Conservation (phyloP, 2,329 filamentous ascomycete species). For the Epichloe festucae region DNA sequence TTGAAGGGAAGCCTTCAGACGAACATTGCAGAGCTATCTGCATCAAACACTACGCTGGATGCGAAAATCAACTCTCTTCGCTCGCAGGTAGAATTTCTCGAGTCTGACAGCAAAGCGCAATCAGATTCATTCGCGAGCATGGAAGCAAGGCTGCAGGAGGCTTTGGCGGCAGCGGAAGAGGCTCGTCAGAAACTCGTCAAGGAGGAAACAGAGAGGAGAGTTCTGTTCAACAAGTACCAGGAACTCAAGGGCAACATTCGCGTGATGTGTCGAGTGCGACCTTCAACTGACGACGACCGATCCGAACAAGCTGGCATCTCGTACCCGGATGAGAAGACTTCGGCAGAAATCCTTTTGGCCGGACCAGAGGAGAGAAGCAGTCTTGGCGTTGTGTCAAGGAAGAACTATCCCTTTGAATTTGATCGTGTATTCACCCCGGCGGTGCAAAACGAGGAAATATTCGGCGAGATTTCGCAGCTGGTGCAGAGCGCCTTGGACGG, state of each 20-base stretch:
- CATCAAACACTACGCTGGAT: constrained; percentile 55
- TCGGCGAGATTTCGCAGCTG: constrained; percentile 91
- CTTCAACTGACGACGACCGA: constrained; percentile 46
- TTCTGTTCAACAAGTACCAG: constrained; percentile 94
- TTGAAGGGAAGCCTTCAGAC: constrained; percentile 41
- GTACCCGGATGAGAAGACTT: constrained; percentile 74
- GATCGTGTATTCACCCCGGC: constrained; percentile 79
- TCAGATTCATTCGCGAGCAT: constrained; percentile 75
- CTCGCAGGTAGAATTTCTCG: constrained; percentile 76
- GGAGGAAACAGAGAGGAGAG: constrained; percentile 80
- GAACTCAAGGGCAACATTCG: constrained; percentile 97
- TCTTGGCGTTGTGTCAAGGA: constrained; percentile 60
- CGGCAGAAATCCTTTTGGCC: constrained; percentile 72
- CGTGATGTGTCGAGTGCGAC: constrained; percentile 92
- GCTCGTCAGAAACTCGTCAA: constrained; percentile 73
- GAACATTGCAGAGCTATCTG: constrained; percentile 44
- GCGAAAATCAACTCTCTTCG: constrained; percentile 62
- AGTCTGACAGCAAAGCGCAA: constrained; percentile 80
- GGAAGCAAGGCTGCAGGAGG: constrained; percentile 68
- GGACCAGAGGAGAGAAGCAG: constrained; percentile 77
- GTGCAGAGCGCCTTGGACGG: constrained; percentile 94
- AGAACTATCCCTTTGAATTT: constrained; percentile 78
- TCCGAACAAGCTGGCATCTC: constrained; percentile 59
- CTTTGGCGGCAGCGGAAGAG: constrained; percentile 53
- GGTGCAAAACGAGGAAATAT: constrained; percentile 72